Base-by-base conservation (phyloP, 2,329 filamentous ascomycete genomes). In the Ascochyta viciae-villosae region DNA sequence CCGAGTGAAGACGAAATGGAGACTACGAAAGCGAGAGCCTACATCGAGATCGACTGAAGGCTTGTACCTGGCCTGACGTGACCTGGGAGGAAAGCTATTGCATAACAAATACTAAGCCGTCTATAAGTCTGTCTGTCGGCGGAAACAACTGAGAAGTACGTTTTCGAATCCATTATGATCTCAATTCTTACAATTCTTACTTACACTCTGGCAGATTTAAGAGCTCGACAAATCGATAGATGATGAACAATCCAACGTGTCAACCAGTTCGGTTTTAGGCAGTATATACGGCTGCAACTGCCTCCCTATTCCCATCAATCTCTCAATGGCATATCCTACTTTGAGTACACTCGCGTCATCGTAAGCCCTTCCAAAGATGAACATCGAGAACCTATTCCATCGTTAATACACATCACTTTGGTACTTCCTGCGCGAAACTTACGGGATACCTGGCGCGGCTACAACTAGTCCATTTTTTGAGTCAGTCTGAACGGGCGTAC, bases 401-500 rank as follows among this genome's bases (percentile, higher is more conserved):
- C 0, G 29, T 59, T 13, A 52, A 43, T 7, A 42, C 16, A n/a
- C 6, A 15, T 8, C 12, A 22, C 27, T 22, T 13, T 2, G 15
- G 6, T 12, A 8, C 34, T 10, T 37, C 6, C 12, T 12, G 29
- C 12, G 16, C 8, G 16, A 26, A 13, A 51, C 51, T 50, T 45
- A 87, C 13, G 76, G 77, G 3, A 85, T 69, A 16, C 83, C 83
- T 0, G 85, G 84, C 0, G 76, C 85, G 0, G 70, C 73, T 3
- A 72, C 65, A 1, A 85, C 79, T 4, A 87, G 73, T 8, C 80
- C 78, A 0, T 81, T 76, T 0, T 63, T 41, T 6, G 41, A 59
- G 40, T 82, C 80, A 35, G 68, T 68, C 29, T 71, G 68, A 3
- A 85, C 74, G 1, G 71, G 67, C 13, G 78, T 80, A 27, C 78